Evolutionary conservation across 768 basidiomycete species (phyloP), one percentile per base, ranked within the genome.

Genomic region (Leucocoprinus birnbaumii): DNA sequence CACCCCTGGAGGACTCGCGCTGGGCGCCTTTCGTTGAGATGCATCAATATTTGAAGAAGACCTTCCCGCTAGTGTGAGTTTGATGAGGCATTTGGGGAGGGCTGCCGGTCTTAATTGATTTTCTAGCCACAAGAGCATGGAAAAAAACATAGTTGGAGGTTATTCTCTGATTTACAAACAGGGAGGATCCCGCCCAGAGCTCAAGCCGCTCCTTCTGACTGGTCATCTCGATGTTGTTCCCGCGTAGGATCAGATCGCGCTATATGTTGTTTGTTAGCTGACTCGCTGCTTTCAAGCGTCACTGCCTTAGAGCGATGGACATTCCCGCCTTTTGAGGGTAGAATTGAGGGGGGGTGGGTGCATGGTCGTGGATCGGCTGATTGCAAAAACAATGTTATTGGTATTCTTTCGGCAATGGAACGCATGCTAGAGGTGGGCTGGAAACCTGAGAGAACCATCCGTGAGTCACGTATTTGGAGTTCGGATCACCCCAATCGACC

Each of bases 341-440:
- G 59, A 1, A 58, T 65, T 34, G 63, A 65, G 37, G 65, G 59
- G 5, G 65, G 66, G 37, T 68, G 67, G 63, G 56, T 68, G 10
- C 66, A 68, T 51, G 69, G 69, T 14, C 62, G 69, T 14, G 69
- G 69, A 34, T 55, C 65, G 2, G 61, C 65, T 0, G 69, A 70
- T 48, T 68, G 67, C 52, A 70, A 70, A 58, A 67, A 68, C 48
- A 67, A 67, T 51, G 61, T 70, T 16, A 64, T 70, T 22, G 66
- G 66, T 0, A 64, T 68, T 9, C n/a, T 70, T 58, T 67, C 66
- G 1, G 65, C 69, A 1, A 60, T 68, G 6, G 69, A 70, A 48
- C 62, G 65, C 42, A 60, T 70, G 13, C 27, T 69, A 0, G 51
- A 55, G 5, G 55, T 21, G 38, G 56, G 58, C 7, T 70, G 68